A percentile compares a stretch with the other conserved stretches of the same genome.
Evolutionary conservation across 345 rosid genomes (phyloP).

Genomic region (Linum tenue): DNA sequence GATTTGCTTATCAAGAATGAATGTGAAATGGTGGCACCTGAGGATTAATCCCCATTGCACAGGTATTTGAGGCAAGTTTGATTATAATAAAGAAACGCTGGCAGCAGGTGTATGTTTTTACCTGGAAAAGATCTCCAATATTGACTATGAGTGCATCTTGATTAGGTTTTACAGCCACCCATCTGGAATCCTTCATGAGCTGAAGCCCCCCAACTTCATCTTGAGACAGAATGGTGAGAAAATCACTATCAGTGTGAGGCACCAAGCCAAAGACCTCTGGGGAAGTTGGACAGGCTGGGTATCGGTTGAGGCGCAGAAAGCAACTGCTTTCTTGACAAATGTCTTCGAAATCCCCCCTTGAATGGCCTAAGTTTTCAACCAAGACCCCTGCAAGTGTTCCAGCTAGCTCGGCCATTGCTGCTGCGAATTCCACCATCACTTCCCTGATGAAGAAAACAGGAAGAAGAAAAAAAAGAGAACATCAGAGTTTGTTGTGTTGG

Average conservation of each 20-base stretch:
- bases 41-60: neutral
- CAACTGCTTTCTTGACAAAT: constrained; percentile 41
- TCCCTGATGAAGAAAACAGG: constrained; percentile 23
- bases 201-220: constrained; percentile 71
- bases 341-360: constrained; percentile 15
- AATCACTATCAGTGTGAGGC: constrained; percentile 69
- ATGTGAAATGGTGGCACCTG: neutral
- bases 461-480: neutral
- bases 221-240: constrained; percentile 55
- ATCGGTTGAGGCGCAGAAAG: constrained; percentile 51
- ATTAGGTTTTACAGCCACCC: constrained; percentile 63
- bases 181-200: constrained; percentile 50
- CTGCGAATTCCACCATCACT: constrained; percentile 40
- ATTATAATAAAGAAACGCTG: neutral
- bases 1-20: neutral
- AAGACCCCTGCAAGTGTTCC: constrained; percentile 40
- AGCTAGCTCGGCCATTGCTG: constrained; percentile 46
- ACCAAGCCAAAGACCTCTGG: constrained; percentile 37
- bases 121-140: constrained; percentile 72
- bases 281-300: constrained; percentile 46
- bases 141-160: constrained; percentile 59
- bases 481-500: neutral
- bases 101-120: constrained; percentile 5
- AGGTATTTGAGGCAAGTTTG: neutral
- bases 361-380: constrained; percentile 31